Evolutionary conservation across 2,329 filamentous ascomycete genomes (phyloP).

Genomic region (Lizonia empirigonia): DNA sequence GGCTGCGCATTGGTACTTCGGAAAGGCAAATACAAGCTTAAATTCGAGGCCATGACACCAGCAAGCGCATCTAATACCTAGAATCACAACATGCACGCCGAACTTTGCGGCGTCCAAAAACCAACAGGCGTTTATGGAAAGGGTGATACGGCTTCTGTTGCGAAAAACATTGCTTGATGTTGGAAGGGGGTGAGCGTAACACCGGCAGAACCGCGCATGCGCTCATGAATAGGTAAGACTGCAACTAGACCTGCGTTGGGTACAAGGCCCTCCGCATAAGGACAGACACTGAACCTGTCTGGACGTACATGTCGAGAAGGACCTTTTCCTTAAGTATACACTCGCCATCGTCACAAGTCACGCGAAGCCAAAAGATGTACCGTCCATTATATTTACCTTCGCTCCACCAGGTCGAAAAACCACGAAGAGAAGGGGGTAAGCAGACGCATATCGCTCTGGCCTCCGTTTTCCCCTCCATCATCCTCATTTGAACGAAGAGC

Average conservation of each 20-base stretch:
- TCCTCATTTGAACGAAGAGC: conserved; percentile 62
- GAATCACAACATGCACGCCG: conserved; percentile 9
- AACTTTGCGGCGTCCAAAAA: not conserved
- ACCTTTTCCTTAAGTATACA: not conserved
- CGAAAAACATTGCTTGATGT: conserved; percentile 10
- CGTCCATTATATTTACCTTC: conserved; percentile 56
- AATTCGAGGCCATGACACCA: not conserved
- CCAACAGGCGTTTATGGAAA: conserved; percentile 2
- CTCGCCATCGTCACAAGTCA: not conserved
- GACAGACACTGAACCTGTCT: no score
- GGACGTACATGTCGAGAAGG: not conserved
- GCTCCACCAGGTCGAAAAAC: conserved; percentile 45
- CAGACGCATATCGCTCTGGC: conserved; percentile 59
- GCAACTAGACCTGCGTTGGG: not conserved
- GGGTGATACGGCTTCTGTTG: conserved; percentile 1
- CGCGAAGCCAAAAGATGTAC: conserved; percentile 40
- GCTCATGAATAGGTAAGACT: no score
- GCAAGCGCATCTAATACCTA: not conserved
- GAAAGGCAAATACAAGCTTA: not conserved
- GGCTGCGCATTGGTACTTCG: not conserved
- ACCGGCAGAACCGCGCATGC: not conserved
- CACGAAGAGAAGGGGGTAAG: conserved; percentile 64
- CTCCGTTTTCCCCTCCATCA: conserved; percentile 72
- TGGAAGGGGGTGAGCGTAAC: conserved; percentile 8
- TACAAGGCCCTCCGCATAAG: no score